Evolutionary conservation across 371 early-diverging fungal species (phyloP), one percentile per base, ranked within the genome.

Genomic region (Zancudomyces culisetae): DNA sequence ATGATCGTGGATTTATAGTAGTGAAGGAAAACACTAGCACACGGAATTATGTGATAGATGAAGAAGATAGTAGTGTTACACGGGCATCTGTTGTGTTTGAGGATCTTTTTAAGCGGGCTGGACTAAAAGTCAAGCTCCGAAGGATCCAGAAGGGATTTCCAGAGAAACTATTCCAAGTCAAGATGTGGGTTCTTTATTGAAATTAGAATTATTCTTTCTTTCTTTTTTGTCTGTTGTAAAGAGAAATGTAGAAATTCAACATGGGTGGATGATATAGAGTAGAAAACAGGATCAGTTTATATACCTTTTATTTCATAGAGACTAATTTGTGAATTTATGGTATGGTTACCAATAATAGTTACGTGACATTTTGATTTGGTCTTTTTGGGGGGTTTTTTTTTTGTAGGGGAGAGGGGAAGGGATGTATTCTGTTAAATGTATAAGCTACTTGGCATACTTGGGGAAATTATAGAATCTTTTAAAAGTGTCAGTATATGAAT

Each of bases 21-120:
- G 75, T 93, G 51, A 95, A 93, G 58, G 96, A 95, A 55, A 95
- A 93, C 60, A 75, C 84, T 42, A 71, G 85, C 1, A 60, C 69
- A 13, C 54, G 58, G 13, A 80, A 75, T 19, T 74, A 79, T 22
- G 64, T 81, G 2, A 61, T 90, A 22, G 92, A 92, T 59, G 73
- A 75, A 30, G 80, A 79, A 39, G 95, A 90, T 56, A 82, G 83
- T 63, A 85, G 85, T 56, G 79, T 89, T n/a, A 92, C 92, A 10
- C 58, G 88, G 59, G 75, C 90, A 0, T 77, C 78, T 40, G 55
- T 58, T 4, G 67, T 81, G 1, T 71, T 85, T 53, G 81, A 83
- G 56, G 55, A 60, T 1, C 50, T 88, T 8, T 91, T 90, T 62
- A 57, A 60, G 35, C 62, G 64, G 27, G 78, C 92, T 1, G 88